Conservation (phyloP, 179 eudicot species). For the Actinidia arguta region DNA sequence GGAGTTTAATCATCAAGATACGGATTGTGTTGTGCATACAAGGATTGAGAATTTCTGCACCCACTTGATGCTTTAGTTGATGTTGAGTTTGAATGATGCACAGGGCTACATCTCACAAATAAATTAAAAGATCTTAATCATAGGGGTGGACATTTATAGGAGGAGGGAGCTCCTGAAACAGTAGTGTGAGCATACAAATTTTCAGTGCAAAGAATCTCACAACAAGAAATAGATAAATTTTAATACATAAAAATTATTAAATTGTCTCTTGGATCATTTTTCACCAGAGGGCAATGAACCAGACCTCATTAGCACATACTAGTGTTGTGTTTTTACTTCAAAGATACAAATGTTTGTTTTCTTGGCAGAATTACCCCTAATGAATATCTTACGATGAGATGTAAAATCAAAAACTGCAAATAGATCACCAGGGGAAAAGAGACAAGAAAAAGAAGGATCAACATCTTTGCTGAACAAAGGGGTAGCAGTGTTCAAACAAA, state of each 20-base stretch:
- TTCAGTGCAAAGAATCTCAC: not conserved
- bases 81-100: not conserved
- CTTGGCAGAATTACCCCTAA: no score
- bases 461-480: not conserved
- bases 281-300: not conserved
- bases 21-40: not conserved
- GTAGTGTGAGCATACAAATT: not conserved
- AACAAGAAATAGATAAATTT: no score
- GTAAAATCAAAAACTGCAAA: no score
- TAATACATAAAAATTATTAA: no score
- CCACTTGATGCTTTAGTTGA: not conserved
- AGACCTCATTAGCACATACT: not conserved
- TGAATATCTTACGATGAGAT: no score
- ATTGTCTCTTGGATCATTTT: not conserved
- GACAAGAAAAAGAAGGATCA: no score
- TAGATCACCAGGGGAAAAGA: no score
- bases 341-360: no score
- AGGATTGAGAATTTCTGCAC: not conserved
- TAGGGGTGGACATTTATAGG: not conserved
- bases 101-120: not conserved
- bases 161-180: not conserved
- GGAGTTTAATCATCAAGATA: not conserved
- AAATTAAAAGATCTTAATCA: not conserved
- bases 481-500: not conserved
- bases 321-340: not conserved